Base-by-base conservation (phyloP, 2,329 filamentous ascomycete genomes). In the Neofusicoccum sp. region DNA sequence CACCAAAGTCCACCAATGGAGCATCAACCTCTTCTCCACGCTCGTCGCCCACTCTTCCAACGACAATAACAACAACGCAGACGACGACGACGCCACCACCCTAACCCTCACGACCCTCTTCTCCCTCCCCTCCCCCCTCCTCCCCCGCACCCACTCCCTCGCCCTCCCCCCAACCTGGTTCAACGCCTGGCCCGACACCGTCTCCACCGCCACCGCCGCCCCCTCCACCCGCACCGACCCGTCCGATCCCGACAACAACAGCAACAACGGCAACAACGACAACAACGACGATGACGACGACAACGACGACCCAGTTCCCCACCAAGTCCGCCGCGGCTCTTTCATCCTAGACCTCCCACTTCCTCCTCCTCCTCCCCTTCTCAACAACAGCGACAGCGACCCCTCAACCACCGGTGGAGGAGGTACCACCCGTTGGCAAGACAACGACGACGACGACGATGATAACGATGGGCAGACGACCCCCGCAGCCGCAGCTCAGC, bases 1-100 rank as follows among this genome's bases (percentile, higher is more conserved):
- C 26, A 5, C 38, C 26, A 56, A 43, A 11, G 38, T 56, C 9
- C 38, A 44, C 51, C 34, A 43, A 3, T 56, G 51, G 51, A 56
- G 34, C 38, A 24, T 56, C 51, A 38, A 56, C 51, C 51, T 56
- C n/a, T 41, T 56, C 36, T 43, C 51, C 26, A 56, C 51, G 8
- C 36, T 56, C n/a, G 36, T 54, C 49, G 12, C 49, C 26, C 51
- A 38, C 36, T 12, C 51, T 24, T 54, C 49, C 34, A 16, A 24
- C 33, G 30, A 9, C 20, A 38, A 28, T 2, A 20, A 6, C 20
- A 31, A 36, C 12, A 20, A 20, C 8, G 4, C 31, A n/a, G 24
- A 24, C 4, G 28, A 9, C 20, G 14, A 20, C 28, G 5, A 48
- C 12, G 14, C 11, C 51, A 40, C 12, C 38, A 7, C 28, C 36